Evolutionary conservation across 2,329 filamentous ascomycete genomes (phyloP).

Genomic region (Colletotrichum sansevieriae): DNA sequence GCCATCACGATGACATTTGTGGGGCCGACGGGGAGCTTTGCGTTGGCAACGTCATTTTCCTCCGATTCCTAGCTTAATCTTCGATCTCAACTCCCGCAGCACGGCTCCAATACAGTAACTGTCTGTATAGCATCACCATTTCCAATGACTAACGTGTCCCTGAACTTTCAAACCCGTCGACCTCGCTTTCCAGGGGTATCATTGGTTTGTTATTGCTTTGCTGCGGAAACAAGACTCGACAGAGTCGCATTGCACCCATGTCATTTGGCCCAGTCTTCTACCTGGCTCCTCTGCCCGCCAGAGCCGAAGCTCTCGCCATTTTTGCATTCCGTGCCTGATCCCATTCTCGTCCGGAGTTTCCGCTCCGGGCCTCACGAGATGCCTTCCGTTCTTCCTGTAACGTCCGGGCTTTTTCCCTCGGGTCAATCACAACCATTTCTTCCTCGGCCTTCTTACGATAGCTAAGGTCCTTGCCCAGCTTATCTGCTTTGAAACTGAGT

Average conservation of each 20-base stretch:
- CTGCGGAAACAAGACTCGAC: slow-evolving; percentile 11
- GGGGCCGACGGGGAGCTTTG: slow-evolving; percentile 31
- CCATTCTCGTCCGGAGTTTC: slow-evolving; percentile 68
- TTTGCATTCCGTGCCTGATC: slow-evolving; percentile 71
- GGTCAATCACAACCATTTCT: slow-evolving; percentile 93
- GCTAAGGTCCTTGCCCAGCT: slow-evolving; percentile 88
- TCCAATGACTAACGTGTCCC: slow-evolving; percentile 32
- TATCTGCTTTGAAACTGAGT: slow-evolving; percentile 89
- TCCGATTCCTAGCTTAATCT: slow-evolving; percentile 37
- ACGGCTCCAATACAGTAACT: slow-evolving; percentile 33
- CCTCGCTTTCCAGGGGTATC: slow-evolving; percentile 36
- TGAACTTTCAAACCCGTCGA: slow-evolving; percentile 21
- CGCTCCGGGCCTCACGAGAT: slow-evolving; percentile 66
- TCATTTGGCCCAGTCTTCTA: slow-evolving; percentile 46
- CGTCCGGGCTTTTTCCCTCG: slow-evolving; percentile 82
- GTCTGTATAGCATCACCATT: slow-evolving; percentile 39
- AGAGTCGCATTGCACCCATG: slow-evolving; percentile 34
- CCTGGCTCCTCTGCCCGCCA: slow-evolving; percentile 69
- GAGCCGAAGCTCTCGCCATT: slow-evolving; percentile 64
- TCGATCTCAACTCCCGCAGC: slow-evolving; percentile 31
- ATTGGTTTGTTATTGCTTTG: slow-evolving; percentile 33
- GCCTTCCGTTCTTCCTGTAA: slow-evolving; percentile 75
- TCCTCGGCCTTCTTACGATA: slow-evolving; percentile 94
- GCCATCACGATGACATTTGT: slow-evolving; percentile 39
- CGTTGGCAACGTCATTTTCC: slow-evolving; percentile 35